Evolutionary conservation across 768 basidiomycete genomes (phyloP).

Genomic region (Calocybe indica): DNA sequence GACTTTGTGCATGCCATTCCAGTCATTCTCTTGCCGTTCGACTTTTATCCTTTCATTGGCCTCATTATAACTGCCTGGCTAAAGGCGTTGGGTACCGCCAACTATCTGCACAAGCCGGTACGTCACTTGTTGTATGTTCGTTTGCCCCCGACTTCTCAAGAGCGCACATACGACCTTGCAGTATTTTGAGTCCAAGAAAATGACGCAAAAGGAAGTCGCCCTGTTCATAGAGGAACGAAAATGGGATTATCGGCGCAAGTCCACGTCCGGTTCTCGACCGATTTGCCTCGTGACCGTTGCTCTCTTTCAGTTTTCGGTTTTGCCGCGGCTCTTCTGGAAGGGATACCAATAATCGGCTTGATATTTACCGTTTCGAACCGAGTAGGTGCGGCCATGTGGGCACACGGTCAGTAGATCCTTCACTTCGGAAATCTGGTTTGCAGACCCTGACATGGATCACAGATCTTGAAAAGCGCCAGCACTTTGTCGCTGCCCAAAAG

Average conservation of each 20-base stretch:
- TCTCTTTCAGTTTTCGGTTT: conserved; percentile 76
- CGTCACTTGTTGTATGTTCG: conserved; percentile 9
- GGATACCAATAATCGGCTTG: conserved; percentile 75
- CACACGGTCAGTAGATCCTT: conserved; percentile 46
- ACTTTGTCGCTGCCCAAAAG: conserved; percentile 29
- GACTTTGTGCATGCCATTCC: neutral
- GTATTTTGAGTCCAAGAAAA: conserved; percentile 84
- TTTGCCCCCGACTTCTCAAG: neutral
- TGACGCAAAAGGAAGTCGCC: conserved; percentile 63
- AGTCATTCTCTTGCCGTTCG: conserved; percentile 59
- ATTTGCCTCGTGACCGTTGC: conserved; percentile 1
- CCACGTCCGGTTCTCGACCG: neutral
- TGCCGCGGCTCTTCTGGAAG: conserved; percentile 73
- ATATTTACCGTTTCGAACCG: conserved; percentile 82
- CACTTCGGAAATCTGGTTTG: neutral
- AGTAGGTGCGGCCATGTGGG: conserved; percentile 94
- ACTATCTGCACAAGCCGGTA: conserved; percentile 64
- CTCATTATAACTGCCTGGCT: conserved; percentile 55
- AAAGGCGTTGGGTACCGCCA: conserved; percentile 62
- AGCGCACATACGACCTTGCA: conserved; percentile 17
- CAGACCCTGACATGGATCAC: neutral
- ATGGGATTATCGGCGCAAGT: conserved; percentile 77
- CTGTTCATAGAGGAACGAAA: conserved; percentile 85
- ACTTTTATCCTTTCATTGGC: conserved; percentile 67
- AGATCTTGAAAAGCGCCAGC: conserved; percentile 63